phyloP scores from a whole-genome alignment of 2,329 filamentous ascomycete species.

The Fusarium mangiferae region DNA sequence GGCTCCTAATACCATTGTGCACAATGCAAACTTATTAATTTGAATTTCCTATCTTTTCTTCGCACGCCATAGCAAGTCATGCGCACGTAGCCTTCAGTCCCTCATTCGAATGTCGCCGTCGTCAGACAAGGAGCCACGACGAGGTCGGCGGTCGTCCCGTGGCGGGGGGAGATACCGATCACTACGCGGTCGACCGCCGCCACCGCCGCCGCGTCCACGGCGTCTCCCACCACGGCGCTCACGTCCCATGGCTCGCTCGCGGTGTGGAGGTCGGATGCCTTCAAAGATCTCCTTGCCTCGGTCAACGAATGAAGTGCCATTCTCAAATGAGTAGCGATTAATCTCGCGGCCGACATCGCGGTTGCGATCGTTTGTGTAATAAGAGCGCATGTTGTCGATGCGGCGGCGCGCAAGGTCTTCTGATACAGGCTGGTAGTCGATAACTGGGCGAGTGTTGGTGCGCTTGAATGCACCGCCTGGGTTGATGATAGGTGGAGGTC shows the following conservation, averaged over 20 bases:
- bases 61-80: neutral
- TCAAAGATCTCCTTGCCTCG: conserved; percentile 76
- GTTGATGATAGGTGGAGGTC: conserved; percentile 30
- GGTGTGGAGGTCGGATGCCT: conserved; percentile 69
- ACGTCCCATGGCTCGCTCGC: conserved; percentile 54
- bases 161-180: conserved; percentile 49
- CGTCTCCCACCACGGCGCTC: conserved; percentile 51
- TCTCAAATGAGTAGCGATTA: conserved; percentile 79
- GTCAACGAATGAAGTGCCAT: conserved; percentile 73
- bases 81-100: neutral
- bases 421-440: conserved; percentile 67
- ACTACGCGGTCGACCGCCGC: conserved; percentile 44
- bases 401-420: conserved; percentile 72
- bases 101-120: conserved; percentile 26
- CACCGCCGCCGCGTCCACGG: conserved; percentile 43
- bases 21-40: neutral
- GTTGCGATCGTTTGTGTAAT: conserved; percentile 56
- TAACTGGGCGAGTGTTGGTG: conserved; percentile 55
- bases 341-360: conserved; percentile 60
- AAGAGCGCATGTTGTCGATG: conserved; percentile 64
- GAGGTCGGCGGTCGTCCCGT: conserved; percentile 22
- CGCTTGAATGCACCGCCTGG: conserved; percentile 41
- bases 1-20: neutral
- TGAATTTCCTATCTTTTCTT: neutral
- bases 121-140: conserved; percentile 15